Base-by-base conservation (phyloP, 2,329 filamentous ascomycete species). In the Xylaria sp. region DNA sequence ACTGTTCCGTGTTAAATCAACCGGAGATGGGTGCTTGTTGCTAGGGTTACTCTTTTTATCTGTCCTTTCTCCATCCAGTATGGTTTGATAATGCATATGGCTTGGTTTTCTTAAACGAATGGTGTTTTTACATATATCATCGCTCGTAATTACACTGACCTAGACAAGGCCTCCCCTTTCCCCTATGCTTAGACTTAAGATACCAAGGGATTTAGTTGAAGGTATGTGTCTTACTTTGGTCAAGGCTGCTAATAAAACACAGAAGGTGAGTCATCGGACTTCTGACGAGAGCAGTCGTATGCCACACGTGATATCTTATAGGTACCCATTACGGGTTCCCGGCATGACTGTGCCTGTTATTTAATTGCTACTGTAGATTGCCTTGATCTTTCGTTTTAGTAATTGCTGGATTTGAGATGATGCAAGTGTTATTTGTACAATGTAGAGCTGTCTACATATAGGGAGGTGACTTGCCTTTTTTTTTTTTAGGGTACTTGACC, bases 1-100 rank as follows among this genome's bases (percentile, higher is more conserved):
- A 79, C 77, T 79, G 73, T 74, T 71, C 72, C 72, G 70, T 73
- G 75, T 77, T 74, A 73, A 74, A 75, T 74, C 72, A 73, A 75
- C 72, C 68, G 75, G 74, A 74, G 72, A 74, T 73, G 74, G 76
- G 73, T 74, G 74, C 72, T 74, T 75, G 74, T 75, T 76, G 72
- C 71, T 74, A 74, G 75, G 74, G 67, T 75, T 77, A 74, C 73
- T 74, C 64, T 76, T 75, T 76, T 68, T 71, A 71, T 73, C 71
- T 75, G 71, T 75, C 71, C 74, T 75, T 65, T 77, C 71, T 75
- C 74, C 71, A 71, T 74, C 73, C 71, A 71, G 74, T 75, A 72
- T 74, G 65, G 71, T 75, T 73, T 74, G 74, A 74, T 76, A 76
- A 77, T 77, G 71, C 69, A 73, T 71, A 77, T 69, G 73, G 67